phyloP scores from a whole-genome alignment of 192 early-diverging fungal species.

The Entophlyctis helioformis region DNA sequence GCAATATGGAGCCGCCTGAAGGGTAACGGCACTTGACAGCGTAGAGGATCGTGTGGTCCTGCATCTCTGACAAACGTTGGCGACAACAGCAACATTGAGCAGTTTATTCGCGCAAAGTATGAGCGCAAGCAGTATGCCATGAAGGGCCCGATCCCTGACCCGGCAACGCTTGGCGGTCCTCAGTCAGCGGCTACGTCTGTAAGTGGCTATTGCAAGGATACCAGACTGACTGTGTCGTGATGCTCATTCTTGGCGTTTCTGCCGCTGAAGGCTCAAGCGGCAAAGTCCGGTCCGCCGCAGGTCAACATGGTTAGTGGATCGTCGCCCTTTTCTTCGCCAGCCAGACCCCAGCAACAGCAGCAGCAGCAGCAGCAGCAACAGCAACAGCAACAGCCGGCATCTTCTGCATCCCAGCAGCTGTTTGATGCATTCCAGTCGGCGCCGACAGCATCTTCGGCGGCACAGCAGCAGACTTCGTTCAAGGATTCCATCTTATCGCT shows the following conservation, averaged over 20 bases:
- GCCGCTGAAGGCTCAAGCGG: background rate
- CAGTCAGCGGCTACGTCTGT: background rate
- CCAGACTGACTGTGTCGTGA: too few relatives aligned
- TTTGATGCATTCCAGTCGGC: conserved; percentile 21
- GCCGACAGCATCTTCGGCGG: background rate
- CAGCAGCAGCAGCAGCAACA: background rate
- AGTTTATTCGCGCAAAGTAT: conserved; percentile 70
- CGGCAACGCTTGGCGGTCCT: conserved; percentile 34
- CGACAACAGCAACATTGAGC: conserved; percentile 42
- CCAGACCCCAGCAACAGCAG: background rate
- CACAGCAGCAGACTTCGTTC: background rate
- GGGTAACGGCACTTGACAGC: conserved; percentile 14
- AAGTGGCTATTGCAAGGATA: too few relatives aligned
- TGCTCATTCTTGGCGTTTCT: background rate
- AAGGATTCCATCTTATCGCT: conserved; percentile 28
- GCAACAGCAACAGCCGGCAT: background rate
- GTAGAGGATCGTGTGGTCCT: too few relatives aligned
- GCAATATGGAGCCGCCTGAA: conserved; percentile 42
- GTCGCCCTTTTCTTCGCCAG: background rate
- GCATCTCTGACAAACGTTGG: too few relatives aligned
- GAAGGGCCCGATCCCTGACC: conserved; percentile 64
- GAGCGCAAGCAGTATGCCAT: conserved; percentile 63
- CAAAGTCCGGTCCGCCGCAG: background rate
- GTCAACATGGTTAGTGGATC: background rate
- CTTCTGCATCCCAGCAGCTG: conserved; percentile 18